Evolutionary conservation across 2,329 filamentous ascomycete species (phyloP), one percentile per base, ranked within the genome.

Genomic region (Phialophora tarda): DNA sequence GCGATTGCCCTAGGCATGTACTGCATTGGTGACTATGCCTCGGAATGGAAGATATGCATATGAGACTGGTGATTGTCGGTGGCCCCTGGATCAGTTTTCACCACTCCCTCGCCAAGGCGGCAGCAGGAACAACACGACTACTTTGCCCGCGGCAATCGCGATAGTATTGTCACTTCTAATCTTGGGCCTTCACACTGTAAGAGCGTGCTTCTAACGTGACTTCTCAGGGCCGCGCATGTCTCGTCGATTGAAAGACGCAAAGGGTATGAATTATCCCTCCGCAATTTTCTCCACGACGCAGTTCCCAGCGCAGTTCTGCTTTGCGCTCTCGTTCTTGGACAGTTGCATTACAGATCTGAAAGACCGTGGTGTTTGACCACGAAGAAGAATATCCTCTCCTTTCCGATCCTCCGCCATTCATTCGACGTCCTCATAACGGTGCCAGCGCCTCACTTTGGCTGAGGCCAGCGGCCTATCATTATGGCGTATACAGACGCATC

Each of bases 401-500:
- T n/a, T 38, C 23, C 26, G 2, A 30, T 2, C 17, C n/a, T 24
- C 6, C 34, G 34, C 3, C 34, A 14, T 3, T 50, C 11, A 3
- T 50, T 50, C 47, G 10, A 50, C n/a, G 11, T 50, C 21, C 2
- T 17, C 6, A 4, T 7, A 44, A 17, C 38, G 5, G 38, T 44
- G 17, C 14, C 38, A 44, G 14, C 14, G n/a, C 38, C 23, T 51
- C 24, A 4, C 7, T 24, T 14, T 26, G 8, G 5, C 12, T 51
- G 1, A 1, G 3, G 12, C 10, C 21, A 11, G 3, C 2, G 12
- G 48, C 8, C 23, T 11, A 51, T 51, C 48, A 51, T 26, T 14
- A 51, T 51, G 48, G 48, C 21, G 11, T 24, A 62, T 21, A 54
- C 24, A 26, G 41, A 38, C 11, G 17, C 54, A 10, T 44, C 64